phyloP scores from a whole-genome alignment of 257 asterid species.

The Solanum rostratum region DNA sequence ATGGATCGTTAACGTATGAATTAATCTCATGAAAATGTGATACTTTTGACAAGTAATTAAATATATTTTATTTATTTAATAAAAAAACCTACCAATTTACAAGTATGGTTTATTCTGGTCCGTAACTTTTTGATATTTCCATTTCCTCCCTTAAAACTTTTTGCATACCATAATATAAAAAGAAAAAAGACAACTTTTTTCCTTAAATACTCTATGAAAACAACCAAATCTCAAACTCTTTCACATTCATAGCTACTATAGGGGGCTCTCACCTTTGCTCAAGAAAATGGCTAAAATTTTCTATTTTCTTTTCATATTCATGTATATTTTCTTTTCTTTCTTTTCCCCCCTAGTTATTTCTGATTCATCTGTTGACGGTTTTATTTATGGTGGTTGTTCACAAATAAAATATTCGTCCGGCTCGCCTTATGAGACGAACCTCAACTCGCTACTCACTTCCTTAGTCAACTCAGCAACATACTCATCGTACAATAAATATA shows the following conservation, averaged over 20 bases:
- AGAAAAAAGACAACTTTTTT: neutral
- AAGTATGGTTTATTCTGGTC: neutral
- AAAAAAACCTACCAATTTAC: neutral
- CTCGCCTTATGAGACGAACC: slow-evolving; percentile 68
- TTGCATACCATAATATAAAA: neutral
- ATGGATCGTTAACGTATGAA: too few relatives aligned
- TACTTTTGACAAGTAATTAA: too few relatives aligned
- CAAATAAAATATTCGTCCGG: slow-evolving; percentile 46
- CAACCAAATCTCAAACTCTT: neutral
- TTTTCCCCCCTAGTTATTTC: slow-evolving; percentile 8
- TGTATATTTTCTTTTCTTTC: slow-evolving; percentile 9
- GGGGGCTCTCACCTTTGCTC: neutral
- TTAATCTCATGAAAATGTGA: too few relatives aligned
- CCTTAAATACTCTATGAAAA: neutral
- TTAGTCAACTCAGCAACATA: slow-evolving; percentile 87
- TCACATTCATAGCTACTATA: neutral
- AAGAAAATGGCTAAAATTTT: slow-evolving; percentile 11
- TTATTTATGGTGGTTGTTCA: slow-evolving; percentile 44
- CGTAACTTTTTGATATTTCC: neutral
- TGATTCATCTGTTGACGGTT: slow-evolving; percentile 47
- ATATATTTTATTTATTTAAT: neutral
- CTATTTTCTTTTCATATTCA: neutral
- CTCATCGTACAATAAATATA: slow-evolving; percentile 79
- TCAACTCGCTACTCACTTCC: slow-evolving; percentile 72
- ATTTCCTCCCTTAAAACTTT: neutral